Base-by-base conservation (phyloP, 768 basidiomycete genomes). In the Leccinum subgranulosum region DNA sequence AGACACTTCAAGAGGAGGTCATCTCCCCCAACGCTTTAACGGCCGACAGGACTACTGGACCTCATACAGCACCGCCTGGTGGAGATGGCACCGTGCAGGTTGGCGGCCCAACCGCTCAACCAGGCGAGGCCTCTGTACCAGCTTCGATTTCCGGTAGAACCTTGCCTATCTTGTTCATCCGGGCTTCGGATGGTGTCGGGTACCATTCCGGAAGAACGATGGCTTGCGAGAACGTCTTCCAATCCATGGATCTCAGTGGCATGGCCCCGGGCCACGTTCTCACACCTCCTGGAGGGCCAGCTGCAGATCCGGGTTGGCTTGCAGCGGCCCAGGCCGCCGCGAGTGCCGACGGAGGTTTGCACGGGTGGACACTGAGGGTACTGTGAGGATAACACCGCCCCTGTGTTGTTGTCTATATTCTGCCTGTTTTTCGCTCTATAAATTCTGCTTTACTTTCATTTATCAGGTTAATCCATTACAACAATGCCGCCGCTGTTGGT, bases 171-270 rank as follows among this genome's bases (percentile, higher is more conserved):
- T 70, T 94, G 39, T 93, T 94, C 68, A 92, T 94, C 56, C 84
- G 92, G 31, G 77, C 87, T 15, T 82, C 77, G 43, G 92, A 94
- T 64, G 90, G 92, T n/a, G 85, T 93, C 29, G 92, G 92, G 4
- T 94, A 92, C 70, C 90, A 92, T 69, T 92, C 92, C 21, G 91
- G 91, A 36, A 83, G 90, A 60, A 89, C 87, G 45, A 84, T 94
- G 57, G 81, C 89, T 17, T 90, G 88, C 68, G 91, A 93, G 69
- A 89, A 89, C 66, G 81, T 89, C 17, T 89, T 90, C 72, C 84
- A 86, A 65, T 72, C 77, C 15, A 80, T 91, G 73, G 86, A 88
- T 66, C 75, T 91, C 50, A 76, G 78, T 31, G 76, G 73, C 25
- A 79, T 85, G 66, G 61, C 71, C 19, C 67, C 71, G 4, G 79